Evolutionary conservation across 306 rosid species (phyloP), one percentile per base, ranked within the genome.

Genomic region (Nissolia schottii): DNA sequence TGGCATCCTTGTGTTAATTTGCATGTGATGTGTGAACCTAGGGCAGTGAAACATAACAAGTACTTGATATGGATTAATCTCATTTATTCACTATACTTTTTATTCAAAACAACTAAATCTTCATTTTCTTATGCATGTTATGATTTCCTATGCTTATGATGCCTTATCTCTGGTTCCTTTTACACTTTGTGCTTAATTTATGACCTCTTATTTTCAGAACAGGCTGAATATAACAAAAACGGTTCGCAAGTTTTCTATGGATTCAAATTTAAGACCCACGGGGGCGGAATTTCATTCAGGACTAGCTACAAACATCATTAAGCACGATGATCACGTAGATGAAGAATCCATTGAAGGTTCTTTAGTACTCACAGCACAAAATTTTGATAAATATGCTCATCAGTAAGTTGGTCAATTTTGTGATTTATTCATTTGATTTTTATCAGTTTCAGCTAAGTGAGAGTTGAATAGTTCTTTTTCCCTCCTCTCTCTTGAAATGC

Each of bases 171-270:
- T 46, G 56, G 16, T 61, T 77, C 22, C 60, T 74, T 45, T 54
- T 62, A 71, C 55, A 34, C 22, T 67, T 22, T 74, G 54, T 63
- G 76, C 83, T 83, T 80, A 87, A 71, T 73, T 79, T 79, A 31
- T 71, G 66, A 50, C 73, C 34, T 83, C 72, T 82, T 79, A 70
- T 81, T 77, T 86, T 58, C 97, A 94, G 99, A 94, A 85, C 85
- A 89, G 99, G 89, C 76, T 94, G 87, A 94, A 94, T 81, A 81
- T 94, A 78, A 89, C 99, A 16, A 94, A 94, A 85, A 91, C 99
- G 78, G 65, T 94, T 77, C 92, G 90, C 53, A 91, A 94, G 80
- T 91, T 88, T 84, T 81, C 97, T 40, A 88, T 94, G 74, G 93
- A 90, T 74, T 77, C 92, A 69, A 69, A 82, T 88, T 81, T 94